phyloP scores from a whole-genome alignment of 192 early-diverging fungal genomes.

The Diversispora epigaea region DNA sequence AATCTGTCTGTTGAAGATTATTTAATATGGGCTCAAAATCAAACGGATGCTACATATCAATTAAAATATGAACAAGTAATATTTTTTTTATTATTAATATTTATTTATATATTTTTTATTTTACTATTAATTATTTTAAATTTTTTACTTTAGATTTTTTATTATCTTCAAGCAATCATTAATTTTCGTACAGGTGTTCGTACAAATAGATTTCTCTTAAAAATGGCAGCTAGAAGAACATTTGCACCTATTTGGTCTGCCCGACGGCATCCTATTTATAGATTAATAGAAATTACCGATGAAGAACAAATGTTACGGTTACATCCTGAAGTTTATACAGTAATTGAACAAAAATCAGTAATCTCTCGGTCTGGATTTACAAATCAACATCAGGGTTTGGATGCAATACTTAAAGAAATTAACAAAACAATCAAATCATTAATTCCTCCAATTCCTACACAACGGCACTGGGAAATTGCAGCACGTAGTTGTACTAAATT shows the following conservation, averaged over 20 bases:
- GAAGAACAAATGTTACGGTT: not conserved
- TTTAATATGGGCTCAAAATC: conserved; percentile 21
- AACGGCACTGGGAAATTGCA: not conserved
- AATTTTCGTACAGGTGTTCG: conserved; percentile 26
- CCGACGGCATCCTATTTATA: not conserved
- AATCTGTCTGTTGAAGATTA: conserved; percentile 17
- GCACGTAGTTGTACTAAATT: too few relatives aligned
- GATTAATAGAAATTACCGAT: not conserved
- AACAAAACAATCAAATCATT: not conserved
- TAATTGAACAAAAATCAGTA: too few relatives aligned
- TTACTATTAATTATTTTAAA: too few relatives aligned
- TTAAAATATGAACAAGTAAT: conserved; percentile 27
- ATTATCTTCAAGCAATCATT: conserved; percentile 20
- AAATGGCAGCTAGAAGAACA: not conserved
- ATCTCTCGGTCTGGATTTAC: too few relatives aligned
- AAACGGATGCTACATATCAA: conserved; percentile 11
- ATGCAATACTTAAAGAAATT: conserved; percentile 12
- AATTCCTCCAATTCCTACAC: not conserved
- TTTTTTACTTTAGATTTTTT: not conserved
- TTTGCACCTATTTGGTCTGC: conserved; percentile 3
- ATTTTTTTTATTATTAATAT: too few relatives aligned
- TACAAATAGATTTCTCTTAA: conserved; percentile 8
- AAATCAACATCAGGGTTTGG: not conserved
- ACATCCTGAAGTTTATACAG: not conserved
- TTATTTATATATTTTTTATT: too few relatives aligned